A percentile compares a stretch with the other conserved stretches of the same genome.
These are phyloP conservation scores for Hamigera avellanea DNA, from an alignment of 495 filamentous ascomycete genomes.

Conservation along the genomic window DNA sequence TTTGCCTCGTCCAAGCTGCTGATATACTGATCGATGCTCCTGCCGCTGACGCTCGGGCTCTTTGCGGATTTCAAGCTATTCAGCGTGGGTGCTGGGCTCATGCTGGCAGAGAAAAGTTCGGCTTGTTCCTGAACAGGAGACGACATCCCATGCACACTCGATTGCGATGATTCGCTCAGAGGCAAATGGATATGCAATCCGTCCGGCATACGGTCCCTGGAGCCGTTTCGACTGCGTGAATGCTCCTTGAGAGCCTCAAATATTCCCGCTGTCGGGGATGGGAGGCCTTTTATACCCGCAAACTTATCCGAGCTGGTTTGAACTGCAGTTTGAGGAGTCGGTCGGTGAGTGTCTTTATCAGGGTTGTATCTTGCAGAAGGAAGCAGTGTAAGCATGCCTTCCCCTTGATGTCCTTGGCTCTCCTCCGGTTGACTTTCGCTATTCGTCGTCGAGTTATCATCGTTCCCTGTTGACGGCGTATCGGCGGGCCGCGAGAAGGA, in stretches of 20 bases:
- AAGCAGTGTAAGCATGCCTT: conserved; percentile 24
- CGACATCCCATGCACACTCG: conserved; percentile 2
- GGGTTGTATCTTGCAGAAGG: conserved; percentile 42
- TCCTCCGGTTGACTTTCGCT: conserved; percentile 20
- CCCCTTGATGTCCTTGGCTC: conserved; percentile 13
- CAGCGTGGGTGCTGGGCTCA: conserved; percentile 35
- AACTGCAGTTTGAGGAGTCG: conserved; percentile 42
- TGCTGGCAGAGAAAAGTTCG: conserved; percentile 25
- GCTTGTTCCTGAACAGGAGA: conserved; percentile 11
- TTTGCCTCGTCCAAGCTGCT: conserved; percentile 72
- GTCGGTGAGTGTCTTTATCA: conserved; percentile 19
- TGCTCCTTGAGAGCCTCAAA: conserved; percentile 48
- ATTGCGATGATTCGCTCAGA: conserved; percentile 33
- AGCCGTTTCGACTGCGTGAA: conserved; percentile 51
- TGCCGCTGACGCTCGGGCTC: conserved; percentile 44
- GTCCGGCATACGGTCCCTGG: conserved; percentile 69
- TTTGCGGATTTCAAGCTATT: conserved; percentile 36
- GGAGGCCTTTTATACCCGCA: conserved; percentile 38
- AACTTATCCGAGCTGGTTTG: conserved; percentile 30
- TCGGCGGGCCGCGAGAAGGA: conserved; percentile 31
- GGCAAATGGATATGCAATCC: conserved; percentile 66
- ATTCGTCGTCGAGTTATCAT: conserved; percentile 23
- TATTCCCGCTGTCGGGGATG: conserved; percentile 44
- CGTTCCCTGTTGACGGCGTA: conserved; percentile 33
- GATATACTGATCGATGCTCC: conserved; percentile 76